A percentile compares a stretch with the other conserved stretches of the same genome.
Evolutionary conservation across 2,329 filamentous ascomycete species (phyloP).

Genomic region (Beauveria australis): DNA sequence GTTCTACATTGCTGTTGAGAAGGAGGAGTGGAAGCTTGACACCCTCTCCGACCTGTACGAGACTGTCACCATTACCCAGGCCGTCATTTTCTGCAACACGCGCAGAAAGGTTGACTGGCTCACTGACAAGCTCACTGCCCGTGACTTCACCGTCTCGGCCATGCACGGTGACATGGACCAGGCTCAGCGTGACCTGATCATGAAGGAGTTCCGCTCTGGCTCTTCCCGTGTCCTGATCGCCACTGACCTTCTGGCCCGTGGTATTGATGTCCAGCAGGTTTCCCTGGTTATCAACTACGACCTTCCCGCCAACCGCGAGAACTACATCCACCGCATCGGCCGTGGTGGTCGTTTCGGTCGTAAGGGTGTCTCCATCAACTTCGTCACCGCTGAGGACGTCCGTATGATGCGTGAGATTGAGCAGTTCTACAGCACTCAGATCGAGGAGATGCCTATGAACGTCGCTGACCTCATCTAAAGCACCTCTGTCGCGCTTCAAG

Average conservation of each 20-base stretch:
- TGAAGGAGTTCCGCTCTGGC: slow-evolving; percentile 99
- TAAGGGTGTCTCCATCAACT: slow-evolving; percentile 99
- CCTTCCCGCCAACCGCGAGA: slow-evolving; percentile 96
- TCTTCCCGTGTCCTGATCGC: slow-evolving; percentile 98
- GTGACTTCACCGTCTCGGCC: slow-evolving; percentile 98
- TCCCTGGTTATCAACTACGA: slow-evolving; percentile 99
- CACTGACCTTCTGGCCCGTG: slow-evolving; percentile 94
- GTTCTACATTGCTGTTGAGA: slow-evolving; percentile 99
- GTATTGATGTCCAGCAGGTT: slow-evolving; percentile 99
- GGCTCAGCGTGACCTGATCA: slow-evolving; percentile 94
- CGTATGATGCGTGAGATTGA: slow-evolving; percentile 99
- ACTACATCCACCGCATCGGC: slow-evolving; percentile 99
- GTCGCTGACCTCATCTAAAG: slow-evolving; percentile 68
- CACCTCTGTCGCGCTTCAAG: slow-evolving; percentile 16
- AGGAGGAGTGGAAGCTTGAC: slow-evolving; percentile 99
- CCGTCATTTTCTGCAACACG: slow-evolving; percentile 99
- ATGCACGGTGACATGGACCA: slow-evolving; percentile 99
- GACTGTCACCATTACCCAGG: slow-evolving; percentile 98
- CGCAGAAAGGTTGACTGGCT: slow-evolving; percentile 99
- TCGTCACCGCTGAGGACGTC: slow-evolving; percentile 97
- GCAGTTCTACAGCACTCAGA: slow-evolving; percentile 99
- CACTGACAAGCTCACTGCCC: slow-evolving; percentile 95
- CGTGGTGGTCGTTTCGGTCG: slow-evolving; percentile 99
- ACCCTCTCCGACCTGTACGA: slow-evolving; percentile 98
- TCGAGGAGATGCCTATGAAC: slow-evolving; percentile 99